Evolutionary conservation across 805 yeast genomes (phyloP).

Genomic region (Saturnispora bothae): DNA sequence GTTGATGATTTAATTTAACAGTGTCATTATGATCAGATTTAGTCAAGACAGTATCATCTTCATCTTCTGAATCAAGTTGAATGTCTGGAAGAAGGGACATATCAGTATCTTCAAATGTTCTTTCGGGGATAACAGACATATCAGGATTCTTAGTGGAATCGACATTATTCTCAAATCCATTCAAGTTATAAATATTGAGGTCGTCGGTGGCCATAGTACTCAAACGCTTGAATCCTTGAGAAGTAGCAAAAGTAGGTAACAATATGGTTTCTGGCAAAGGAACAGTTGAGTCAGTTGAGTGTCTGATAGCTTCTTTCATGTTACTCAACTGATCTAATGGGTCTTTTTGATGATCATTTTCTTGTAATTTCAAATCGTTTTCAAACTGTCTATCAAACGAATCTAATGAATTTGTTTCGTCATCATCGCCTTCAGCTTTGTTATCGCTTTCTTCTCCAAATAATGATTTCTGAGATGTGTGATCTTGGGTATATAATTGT

Average conservation of each 20-base stretch:
- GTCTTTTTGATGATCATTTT: conserved; percentile 5
- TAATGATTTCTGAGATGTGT: too few relatives aligned
- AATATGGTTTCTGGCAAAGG: too few relatives aligned
- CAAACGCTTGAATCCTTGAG: conserved; percentile 9
- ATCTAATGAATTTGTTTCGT: conserved; percentile 2
- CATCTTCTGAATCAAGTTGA: not conserved
- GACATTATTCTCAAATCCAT: not conserved
- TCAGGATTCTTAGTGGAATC: conserved; percentile 11
- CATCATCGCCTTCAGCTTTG: too few relatives aligned
- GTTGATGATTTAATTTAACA: not conserved
- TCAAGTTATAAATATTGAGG: conserved; percentile 21
- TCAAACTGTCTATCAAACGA: conserved; percentile 13
- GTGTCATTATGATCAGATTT: not conserved
- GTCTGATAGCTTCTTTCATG: conserved; percentile 1
- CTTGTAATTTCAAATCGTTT: not conserved
- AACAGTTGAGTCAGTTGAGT: not conserved
- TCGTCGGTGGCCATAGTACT: conserved; percentile 26
- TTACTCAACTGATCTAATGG: conserved; percentile 10
- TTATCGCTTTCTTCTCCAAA: too few relatives aligned
- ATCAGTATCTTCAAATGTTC: conserved; percentile 21
- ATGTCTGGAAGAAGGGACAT: conserved; percentile 4
- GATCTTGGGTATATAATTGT: conserved; percentile 2
- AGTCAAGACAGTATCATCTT: not conserved
- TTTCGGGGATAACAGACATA: conserved; percentile 28
- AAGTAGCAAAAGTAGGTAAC: too few relatives aligned